These are phyloP conservation scores for Termitomyces sp. DNA, from an alignment of 768 basidiomycete genomes.

Conservation along the genomic window DNA sequence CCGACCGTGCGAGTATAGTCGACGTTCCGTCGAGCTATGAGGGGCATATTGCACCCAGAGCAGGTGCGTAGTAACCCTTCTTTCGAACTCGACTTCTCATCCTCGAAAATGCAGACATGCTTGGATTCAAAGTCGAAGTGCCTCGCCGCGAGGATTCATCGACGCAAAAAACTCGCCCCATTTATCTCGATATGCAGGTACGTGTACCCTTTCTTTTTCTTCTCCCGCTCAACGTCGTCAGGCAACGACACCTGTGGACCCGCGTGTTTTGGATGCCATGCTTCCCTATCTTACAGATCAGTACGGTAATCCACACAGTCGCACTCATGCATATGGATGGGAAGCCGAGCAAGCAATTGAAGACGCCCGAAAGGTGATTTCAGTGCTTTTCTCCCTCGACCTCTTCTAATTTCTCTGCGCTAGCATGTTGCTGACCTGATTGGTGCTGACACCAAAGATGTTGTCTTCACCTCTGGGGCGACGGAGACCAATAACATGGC, in stretches of 20 bases:
- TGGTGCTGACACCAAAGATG: slow-evolving; percentile 92
- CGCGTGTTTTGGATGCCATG: slow-evolving; percentile 95
- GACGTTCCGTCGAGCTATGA: slow-evolving; percentile 76
- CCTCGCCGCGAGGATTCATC: slow-evolving; percentile 52
- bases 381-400: neutral
- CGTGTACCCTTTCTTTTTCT: slow-evolving; percentile 14
- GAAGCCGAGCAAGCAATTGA: slow-evolving; percentile 96
- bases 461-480: slow-evolving; percentile 96
- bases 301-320: slow-evolving; percentile 96
- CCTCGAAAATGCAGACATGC: slow-evolving; percentile 57
- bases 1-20: slow-evolving; percentile 79
- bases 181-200: slow-evolving; percentile 98
- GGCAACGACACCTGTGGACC: slow-evolving; percentile 98
- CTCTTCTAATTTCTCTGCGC: neutral
- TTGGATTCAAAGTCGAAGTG: slow-evolving; percentile 78
- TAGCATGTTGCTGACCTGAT: slow-evolving; percentile 90
- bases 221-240: slow-evolving; percentile 23
- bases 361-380: slow-evolving; percentile 72
- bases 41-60: slow-evolving; percentile 60
- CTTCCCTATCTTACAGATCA: slow-evolving; percentile 92
- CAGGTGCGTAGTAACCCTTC: slow-evolving; percentile 39
- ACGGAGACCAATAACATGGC: slow-evolving; percentile 98
- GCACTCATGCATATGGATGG: slow-evolving; percentile 99
- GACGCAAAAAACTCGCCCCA: slow-evolving; percentile 70
- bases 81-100: neutral